Base-by-base conservation (phyloP, 148 eudicot species). In the Amaranthus hypochondriacus region DNA sequence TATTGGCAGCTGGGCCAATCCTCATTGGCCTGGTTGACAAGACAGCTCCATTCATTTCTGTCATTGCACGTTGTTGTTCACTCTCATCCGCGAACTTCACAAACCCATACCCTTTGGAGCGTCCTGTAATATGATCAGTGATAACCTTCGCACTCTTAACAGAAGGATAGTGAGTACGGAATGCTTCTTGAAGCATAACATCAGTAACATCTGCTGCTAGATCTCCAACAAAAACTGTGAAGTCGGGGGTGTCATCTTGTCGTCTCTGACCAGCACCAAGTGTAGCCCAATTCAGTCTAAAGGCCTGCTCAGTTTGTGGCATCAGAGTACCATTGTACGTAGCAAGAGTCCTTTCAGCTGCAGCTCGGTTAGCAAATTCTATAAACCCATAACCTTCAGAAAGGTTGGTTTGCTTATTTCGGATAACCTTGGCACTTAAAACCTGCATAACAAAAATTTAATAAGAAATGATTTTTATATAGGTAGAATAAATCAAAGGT, bases 51-150 rank as follows among this genome's bases (percentile, higher is more conserved):
- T 90, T 92, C 94, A 95, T 87, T 82, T 92, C 97, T 52, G 87
- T 80, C 99, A 96, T 96, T 6, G 99, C 97, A 42, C 95, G 94
- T 18, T 82, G 18, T 66, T 90, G 96, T 73, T 96, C 99, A 82
- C 76, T 73, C 80, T 92, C 99, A 80, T 96, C 99, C 42, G 81
- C 96, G 83, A 96, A 96, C 78, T 83, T 89, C 64, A 96, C 99
- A 81, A 96, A 96, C 60, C 99, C 99, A 79, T 92, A 96, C 58
- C 99, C 99, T 85, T 92, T 96, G 6, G 97, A 84, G 49, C 97
- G 95, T 39, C 92, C 94, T 11, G 97, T 90, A 11, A 72, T 49
- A 70, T 89, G 91, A 83, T 96, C 99, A 55, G 90, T 87, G 49
- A 96, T 90, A 68, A 96, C 96, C 81, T 96, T 96, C 60, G 99